A percentile compares a stretch with the other conserved stretches of the same genome.
Evolutionary conservation across 1,139 yeast genomes (phyloP).

Genomic region (Lipomyces yarrowii): DNA sequence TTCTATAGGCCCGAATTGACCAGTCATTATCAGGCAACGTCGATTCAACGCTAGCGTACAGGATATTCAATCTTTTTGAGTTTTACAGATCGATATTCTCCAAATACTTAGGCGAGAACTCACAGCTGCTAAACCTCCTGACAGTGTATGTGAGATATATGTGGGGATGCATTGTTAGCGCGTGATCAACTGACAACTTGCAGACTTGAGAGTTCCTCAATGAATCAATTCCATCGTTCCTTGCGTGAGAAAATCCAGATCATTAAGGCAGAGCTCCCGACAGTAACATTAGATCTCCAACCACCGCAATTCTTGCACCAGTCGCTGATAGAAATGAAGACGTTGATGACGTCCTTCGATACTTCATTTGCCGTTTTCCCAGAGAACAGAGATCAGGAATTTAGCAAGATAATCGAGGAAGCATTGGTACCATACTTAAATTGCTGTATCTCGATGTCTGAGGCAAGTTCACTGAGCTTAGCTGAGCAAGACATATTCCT

Average conservation of each 20-base stretch:
- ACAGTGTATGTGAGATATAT: conserved; percentile 6
- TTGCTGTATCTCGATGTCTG: conserved; percentile 27
- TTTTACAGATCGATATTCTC: conserved; percentile 30
- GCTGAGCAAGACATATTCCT: conserved; percentile 40
- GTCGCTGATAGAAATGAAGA: conserved; percentile 41
- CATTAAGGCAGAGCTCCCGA: conserved; percentile 18
- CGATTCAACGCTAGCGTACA: conserved; percentile 24
- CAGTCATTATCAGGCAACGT: conserved; percentile 23
- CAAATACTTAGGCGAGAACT: conserved; percentile 17
- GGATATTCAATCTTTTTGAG: conserved; percentile 24
- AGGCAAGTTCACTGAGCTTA: conserved; percentile 3
- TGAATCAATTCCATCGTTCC: conserved; percentile 27
- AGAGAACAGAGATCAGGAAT: conserved; percentile 34
- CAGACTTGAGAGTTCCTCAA: conserved; percentile 21
- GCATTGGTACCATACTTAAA: conserved; percentile 43
- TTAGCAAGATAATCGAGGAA: conserved; percentile 40
- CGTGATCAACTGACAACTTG: not conserved
- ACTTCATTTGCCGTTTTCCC: conserved; percentile 38
- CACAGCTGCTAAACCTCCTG: conserved; percentile 20
- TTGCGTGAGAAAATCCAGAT: conserved; percentile 17
- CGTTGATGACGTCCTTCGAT: conserved; percentile 43
- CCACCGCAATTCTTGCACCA: conserved; percentile 45
- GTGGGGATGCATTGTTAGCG: not conserved
- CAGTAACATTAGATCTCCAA: conserved; percentile 36
- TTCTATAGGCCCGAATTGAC: conserved; percentile 25